These are phyloP conservation scores for Bifiguratus adelaidae DNA, from an alignment of 192 early-diverging fungal genomes.

Conservation along the genomic window DNA sequence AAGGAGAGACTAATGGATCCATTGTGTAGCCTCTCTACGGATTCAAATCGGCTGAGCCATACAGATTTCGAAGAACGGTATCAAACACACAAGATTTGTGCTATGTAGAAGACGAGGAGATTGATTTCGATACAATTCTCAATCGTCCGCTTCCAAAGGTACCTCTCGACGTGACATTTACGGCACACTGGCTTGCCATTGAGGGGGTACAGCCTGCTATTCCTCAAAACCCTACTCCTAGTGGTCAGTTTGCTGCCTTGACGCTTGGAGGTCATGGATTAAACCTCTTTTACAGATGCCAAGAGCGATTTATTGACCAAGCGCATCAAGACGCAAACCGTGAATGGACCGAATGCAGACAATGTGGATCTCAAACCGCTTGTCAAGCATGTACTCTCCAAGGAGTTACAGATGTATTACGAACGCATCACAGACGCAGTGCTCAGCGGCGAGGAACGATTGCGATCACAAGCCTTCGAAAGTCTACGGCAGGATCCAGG, in stretches of 20 bases:
- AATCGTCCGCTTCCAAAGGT: conserved; percentile 81
- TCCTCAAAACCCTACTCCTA: conserved; percentile 86
- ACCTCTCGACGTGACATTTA: conserved; percentile 81
- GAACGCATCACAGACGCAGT: conserved; percentile 82
- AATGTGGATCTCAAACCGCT: conserved; percentile 51
- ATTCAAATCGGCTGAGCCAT: conserved; percentile 54
- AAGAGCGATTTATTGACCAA: conserved; percentile 40
- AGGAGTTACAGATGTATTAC: conserved; percentile 90
- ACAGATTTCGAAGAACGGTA: conserved; percentile 60
- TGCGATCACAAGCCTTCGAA: conserved; percentile 70
- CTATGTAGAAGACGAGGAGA: conserved; percentile 88
- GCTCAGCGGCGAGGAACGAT: conserved; percentile 45
- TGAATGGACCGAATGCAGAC: conserved; percentile 11
- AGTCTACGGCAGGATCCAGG: conserved; percentile 84
- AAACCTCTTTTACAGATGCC: conserved; percentile 19
- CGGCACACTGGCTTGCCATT: conserved; percentile 97
- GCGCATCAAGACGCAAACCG: conserved; percentile 19
- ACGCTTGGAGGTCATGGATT: not conserved
- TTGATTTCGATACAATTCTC: conserved; percentile 84
- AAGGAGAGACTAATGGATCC: not conserved
- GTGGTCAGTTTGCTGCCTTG: conserved; percentile 18
- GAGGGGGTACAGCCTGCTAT: conserved; percentile 98
- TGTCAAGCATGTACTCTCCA: conserved; percentile 85
- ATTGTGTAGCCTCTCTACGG: conserved; percentile 78
- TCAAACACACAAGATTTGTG: conserved; percentile 62